A percentile compares a stretch with the other conserved stretches of the same genome.
Evolutionary conservation across 2,329 filamentous ascomycete genomes (phyloP).

Genomic region (Cladosporium phlei): DNA sequence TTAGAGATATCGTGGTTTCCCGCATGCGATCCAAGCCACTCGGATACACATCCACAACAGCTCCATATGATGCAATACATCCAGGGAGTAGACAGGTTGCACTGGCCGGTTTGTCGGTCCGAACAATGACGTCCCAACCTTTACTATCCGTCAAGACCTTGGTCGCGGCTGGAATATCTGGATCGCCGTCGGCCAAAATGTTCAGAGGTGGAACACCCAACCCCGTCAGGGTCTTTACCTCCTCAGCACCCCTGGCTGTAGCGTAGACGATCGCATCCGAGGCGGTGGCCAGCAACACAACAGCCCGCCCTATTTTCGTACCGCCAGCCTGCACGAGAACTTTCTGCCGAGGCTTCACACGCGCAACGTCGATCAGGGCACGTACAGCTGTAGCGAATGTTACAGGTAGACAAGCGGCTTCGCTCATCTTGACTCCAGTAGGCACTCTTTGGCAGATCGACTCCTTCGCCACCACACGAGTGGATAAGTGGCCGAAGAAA

Average conservation of each 20-base stretch:
- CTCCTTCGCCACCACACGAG: background rate
- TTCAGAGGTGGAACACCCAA: background rate
- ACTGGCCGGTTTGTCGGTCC: background rate
- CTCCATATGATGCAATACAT: background rate
- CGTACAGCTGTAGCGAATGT: background rate
- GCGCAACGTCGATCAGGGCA: background rate
- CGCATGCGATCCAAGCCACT: background rate
- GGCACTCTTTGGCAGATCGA: background rate
- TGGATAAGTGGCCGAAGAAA: background rate
- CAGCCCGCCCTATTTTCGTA: background rate
- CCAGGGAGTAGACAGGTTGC: background rate
- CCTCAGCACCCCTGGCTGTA: background rate
- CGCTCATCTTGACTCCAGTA: background rate
- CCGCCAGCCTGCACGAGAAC: background rate
- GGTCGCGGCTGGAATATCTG: background rate
- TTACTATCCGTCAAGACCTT: background rate
- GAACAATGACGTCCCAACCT: background rate
- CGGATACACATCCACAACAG: background rate
- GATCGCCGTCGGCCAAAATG: background rate
- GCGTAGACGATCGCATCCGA: background rate
- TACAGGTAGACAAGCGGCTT: background rate
- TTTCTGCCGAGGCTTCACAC: background rate
- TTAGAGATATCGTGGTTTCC: background rate
- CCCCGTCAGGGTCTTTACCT: background rate
- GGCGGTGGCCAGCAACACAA: background rate